Base-by-base conservation (phyloP, 495 filamentous ascomycete species). In the Cryomyces minteri region DNA sequence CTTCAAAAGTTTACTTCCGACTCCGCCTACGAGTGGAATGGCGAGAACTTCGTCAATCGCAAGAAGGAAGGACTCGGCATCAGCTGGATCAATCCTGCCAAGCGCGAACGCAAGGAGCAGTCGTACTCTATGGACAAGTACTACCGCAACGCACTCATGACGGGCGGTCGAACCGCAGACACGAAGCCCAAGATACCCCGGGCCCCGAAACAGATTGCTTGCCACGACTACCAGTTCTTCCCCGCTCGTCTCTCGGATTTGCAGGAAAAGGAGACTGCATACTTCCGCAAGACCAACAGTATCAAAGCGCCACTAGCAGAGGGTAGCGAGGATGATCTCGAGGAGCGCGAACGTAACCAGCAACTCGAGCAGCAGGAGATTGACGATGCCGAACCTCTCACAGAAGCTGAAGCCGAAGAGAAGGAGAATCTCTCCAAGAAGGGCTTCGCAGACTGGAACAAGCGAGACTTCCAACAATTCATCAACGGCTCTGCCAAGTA, bases 91-190 rank as follows among this genome's bases (percentile, higher is more conserved):
- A 94, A 99, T 55, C 92, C 92, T 3, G 78, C 90, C 14, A 99
- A 96, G 69, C 88, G 92, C 54, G 92, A 99, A 64, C 82, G 92
- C 43, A 99, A 96, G 64, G 90, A 99, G 58, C 84, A 94, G 58
- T 82, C 82, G 30, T 99, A 99, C 54, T 94, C 88, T 0, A 94
- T 96, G 62, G 92, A 99, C 61, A 94, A 94, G 63, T 99, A 96
- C 65, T 99, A 96, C 63, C 84, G 88, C 48, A 78, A 88, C 51
- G 86, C 88, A 29, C 66, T 99, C 47, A 74, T 79, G 38, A 94
- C 85, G 5, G 84, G 85, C 51, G 82, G 82, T 11, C 74, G 86
- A 39, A 82, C 82, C 5, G 82, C 84, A 10, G 86, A 94, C 46
- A 73, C 84, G 2, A 94, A 94, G 58, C 90, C 88, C 11, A 92